phyloP scores from a whole-genome alignment of 148 eudicot genomes.

The Cornus suecica region DNA sequence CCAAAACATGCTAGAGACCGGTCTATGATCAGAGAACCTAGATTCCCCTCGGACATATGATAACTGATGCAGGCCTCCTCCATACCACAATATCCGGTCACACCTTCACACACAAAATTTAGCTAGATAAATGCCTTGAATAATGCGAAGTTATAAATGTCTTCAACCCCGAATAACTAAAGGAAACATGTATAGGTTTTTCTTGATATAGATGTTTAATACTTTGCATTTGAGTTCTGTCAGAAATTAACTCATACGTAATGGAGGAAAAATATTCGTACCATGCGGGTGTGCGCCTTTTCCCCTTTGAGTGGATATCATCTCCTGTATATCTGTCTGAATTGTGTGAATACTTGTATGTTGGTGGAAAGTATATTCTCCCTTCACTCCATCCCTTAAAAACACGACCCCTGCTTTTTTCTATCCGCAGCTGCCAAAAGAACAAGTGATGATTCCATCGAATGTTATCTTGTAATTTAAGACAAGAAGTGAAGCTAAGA shows the following conservation, averaged over 20 bases:
- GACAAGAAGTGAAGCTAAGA: neutral
- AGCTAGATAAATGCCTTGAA: conserved; percentile 8
- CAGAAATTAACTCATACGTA: neutral
- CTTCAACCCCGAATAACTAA: neutral
- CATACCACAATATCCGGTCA: conserved; percentile 84
- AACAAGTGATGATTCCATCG: conserved; percentile 7
- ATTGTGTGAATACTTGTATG: conserved; percentile 89
- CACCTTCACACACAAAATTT: conserved; percentile 49
- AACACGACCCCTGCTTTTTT: conserved; percentile 80
- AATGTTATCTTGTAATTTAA: neutral
- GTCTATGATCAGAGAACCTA: conserved; percentile 88
- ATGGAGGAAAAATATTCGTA: conserved; percentile 24
- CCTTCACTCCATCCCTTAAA: conserved; percentile 93
- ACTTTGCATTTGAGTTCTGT: neutral
- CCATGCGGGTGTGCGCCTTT: conserved; percentile 97
- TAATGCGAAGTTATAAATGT: neutral
- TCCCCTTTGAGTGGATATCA: conserved; percentile 78
- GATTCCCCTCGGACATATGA: conserved; percentile 91
- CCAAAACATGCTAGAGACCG: conserved; percentile 82
- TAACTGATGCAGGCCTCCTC: conserved; percentile 79
- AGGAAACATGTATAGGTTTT: neutral
- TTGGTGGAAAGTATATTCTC: conserved; percentile 92
- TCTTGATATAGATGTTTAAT: too few relatives aligned
- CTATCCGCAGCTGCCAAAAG: conserved; percentile 62
- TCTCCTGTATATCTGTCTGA: conserved; percentile 93